Percentiles rank a stretch among this genome's conserved stretches.
Conservation (phyloP, 1,139 yeast species). For the Hanseniaspora sp. region DNA sequence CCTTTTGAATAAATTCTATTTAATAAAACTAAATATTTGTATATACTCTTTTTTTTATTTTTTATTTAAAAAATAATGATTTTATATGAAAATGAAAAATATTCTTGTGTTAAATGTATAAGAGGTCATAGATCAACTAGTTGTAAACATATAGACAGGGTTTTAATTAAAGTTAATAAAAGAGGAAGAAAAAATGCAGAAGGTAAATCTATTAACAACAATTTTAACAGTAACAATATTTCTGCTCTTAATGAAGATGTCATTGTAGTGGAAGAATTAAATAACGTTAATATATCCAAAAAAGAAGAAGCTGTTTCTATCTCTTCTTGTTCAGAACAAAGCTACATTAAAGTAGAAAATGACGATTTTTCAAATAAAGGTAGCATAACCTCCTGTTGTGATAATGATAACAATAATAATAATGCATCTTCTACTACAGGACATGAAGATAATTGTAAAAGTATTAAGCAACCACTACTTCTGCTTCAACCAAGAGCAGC, state of each 20-base stretch:
- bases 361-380: background rate
- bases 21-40: too few species aligned
- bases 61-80: constrained; percentile 45
- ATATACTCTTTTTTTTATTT: too few species aligned
- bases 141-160: constrained; percentile 71
- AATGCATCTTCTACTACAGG: background rate
- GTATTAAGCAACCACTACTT: constrained; percentile 9
- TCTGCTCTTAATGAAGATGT: background rate
- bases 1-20: too few species aligned
- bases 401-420: background rate
- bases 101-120: constrained; percentile 84
- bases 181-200: constrained; percentile 61
- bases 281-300: background rate
- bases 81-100: constrained; percentile 68
- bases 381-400: background rate
- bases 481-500: background rate
- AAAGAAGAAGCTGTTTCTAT: background rate
- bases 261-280: background rate
- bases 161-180: constrained; percentile 73
- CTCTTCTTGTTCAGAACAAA: background rate
- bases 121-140: constrained; percentile 85
- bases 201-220: background rate
- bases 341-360: background rate
- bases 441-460: background rate
- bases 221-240: too few species aligned